Evolutionary conservation across 257 asterid genomes (phyloP), one percentile per base, ranked within the genome.

Genomic region (Nicotiana sylvestris): DNA sequence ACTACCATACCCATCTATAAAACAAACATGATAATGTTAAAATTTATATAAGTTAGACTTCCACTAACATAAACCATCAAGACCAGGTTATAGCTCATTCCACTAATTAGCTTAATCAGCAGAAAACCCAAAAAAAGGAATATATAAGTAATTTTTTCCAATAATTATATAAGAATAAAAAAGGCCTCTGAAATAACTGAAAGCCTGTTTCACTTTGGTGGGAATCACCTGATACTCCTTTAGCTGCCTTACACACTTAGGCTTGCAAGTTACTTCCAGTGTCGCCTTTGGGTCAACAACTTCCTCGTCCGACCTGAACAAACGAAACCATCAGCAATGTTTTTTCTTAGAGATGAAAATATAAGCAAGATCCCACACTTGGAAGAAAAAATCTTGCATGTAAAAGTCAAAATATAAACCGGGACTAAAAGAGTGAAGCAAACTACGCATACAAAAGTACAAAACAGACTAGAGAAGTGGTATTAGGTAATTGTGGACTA

Each of bases 191-290:
- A 27, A 49, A 49, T 51, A 49, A 51, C 80, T 74, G 80, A 49
- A 74, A 25, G 43, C 39, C 62, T 27, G 39, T 49, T 74, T 51
- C 11, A 29, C 2, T 74, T 15, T 15, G 62, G 60, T 2, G 13
- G 37, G 51, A 77, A 68, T 84, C 74, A 92, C 97, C 91, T 88
- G 87, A 81, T 92, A 92, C 25, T 92, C 91, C 78, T 84, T 87
- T 21, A 92, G 88, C 11, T 92, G 91, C 74, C 91, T 83, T 5
- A 87, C 86, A 85, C 97, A 92, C 82, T 92, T 93, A 66, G 94
- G 91, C 92, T 88, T 92, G 89, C 97, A 92, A 32, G 87, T 85
- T 76, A 87, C 93, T 84, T 92, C 97, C 17, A 91, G 85, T 68
- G 82, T 88, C 78, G 69, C 86, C 88, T 91, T 92, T 30, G 86